Percentiles rank a stretch among this genome's conserved stretches.
phyloP scores from a whole-genome alignment of 768 basidiomycete species.

The Cyclocybe aegerita region DNA sequence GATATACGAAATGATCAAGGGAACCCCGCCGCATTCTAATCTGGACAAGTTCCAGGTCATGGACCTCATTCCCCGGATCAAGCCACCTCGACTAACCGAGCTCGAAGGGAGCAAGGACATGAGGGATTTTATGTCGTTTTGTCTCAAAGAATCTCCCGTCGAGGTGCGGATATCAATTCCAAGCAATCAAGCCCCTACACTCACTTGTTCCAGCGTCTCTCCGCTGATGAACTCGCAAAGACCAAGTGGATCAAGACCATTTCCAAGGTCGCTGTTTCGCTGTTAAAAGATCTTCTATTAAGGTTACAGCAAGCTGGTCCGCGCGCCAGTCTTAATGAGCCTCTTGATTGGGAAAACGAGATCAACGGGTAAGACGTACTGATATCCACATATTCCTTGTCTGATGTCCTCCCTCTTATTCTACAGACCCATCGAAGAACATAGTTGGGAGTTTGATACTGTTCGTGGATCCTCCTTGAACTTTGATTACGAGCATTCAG shows the following conservation, averaged over 20 bases:
- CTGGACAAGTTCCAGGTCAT: slow-evolving; percentile 85
- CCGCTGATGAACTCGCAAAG: slow-evolving; percentile 86
- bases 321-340: slow-evolving; percentile 74
- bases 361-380: slow-evolving; percentile 45
- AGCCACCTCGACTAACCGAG: slow-evolving; percentile 80
- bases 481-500: slow-evolving; percentile 21
- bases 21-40: slow-evolving; percentile 91
- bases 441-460: slow-evolving; percentile 79
- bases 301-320: slow-evolving; percentile 77
- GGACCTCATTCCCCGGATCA: slow-evolving; percentile 82
- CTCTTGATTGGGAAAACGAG: slow-evolving; percentile 72
- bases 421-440: slow-evolving; percentile 29
- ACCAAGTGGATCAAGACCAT: slow-evolving; percentile 87
- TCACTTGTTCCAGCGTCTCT: slow-evolving; percentile 58
- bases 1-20: slow-evolving; percentile 94
- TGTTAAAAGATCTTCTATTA: slow-evolving; percentile 78
- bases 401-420: background rate
- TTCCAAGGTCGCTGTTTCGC: slow-evolving; percentile 62
- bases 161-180: slow-evolving; percentile 51
- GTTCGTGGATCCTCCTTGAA: slow-evolving; percentile 38
- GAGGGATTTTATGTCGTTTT: slow-evolving; percentile 82
- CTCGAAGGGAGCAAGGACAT: slow-evolving; percentile 81
- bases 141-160: slow-evolving; percentile 76
- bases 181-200: background rate
- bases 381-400: background rate